phyloP scores from a whole-genome alignment of 257 asterid species.

The Primulina huaijiensis region DNA sequence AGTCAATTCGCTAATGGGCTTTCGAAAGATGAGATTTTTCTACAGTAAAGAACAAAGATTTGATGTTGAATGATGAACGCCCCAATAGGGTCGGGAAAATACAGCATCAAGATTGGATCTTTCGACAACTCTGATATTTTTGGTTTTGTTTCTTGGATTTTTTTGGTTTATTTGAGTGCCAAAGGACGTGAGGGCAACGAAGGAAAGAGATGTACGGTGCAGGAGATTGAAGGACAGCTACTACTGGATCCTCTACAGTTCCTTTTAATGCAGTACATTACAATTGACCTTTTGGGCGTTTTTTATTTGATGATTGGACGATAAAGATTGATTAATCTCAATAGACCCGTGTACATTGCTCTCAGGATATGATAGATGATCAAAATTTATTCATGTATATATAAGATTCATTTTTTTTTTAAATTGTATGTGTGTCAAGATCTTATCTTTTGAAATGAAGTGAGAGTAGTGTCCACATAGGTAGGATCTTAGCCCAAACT shows the following conservation, averaged over 20 bases:
- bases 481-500: not conserved
- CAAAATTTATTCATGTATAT: too few species aligned
- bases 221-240: not conserved
- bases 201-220: not conserved
- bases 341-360: too few species aligned
- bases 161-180: slow-evolving; percentile 1
- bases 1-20: slow-evolving; percentile 1
- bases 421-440: too few species aligned
- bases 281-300: slow-evolving; percentile 1
- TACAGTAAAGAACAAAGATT: slow-evolving; percentile 16
- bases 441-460: too few species aligned
- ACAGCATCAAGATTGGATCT: not conserved
- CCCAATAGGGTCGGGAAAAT: slow-evolving; percentile 12
- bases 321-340: too few species aligned
- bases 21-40: slow-evolving; percentile 7
- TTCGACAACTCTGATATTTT: not conserved
- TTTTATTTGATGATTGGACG: not conserved
- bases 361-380: too few species aligned
- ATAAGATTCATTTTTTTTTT: too few species aligned
- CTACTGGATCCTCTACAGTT: slow-evolving; percentile 21
- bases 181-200: slow-evolving; percentile 12
- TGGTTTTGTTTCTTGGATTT: not conserved
- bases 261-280: slow-evolving; percentile 11
- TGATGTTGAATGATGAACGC: slow-evolving; percentile 15
- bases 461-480: too few species aligned